Percentiles rank a stretch among this genome's conserved stretches.
Evolutionary conservation across 2,329 filamentous ascomycete genomes (phyloP).

Genomic region (Huntiella savannae): DNA sequence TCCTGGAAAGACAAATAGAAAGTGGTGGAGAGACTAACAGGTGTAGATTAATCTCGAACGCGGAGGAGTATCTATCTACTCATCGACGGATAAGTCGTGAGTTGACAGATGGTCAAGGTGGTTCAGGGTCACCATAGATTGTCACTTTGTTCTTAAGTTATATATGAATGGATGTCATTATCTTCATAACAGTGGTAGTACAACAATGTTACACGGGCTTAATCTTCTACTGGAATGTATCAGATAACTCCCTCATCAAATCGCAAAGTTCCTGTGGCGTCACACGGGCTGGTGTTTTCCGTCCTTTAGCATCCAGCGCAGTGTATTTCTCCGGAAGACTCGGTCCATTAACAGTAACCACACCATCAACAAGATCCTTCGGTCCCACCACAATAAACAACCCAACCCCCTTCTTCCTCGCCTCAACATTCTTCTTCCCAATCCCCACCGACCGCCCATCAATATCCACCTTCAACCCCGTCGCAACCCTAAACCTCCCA

Average conservation of each 20-base stretch:
- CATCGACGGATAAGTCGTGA: neutral
- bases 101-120: neutral
- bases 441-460: slow-evolving; percentile 45
- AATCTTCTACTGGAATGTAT: slow-evolving; percentile 25
- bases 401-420: slow-evolving; percentile 53
- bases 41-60: slow-evolving; percentile 1
- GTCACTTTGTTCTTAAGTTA: neutral
- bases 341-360: slow-evolving; percentile 30
- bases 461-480: slow-evolving; percentile 47
- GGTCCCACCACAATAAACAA: slow-evolving; percentile 55
- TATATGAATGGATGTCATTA: neutral
- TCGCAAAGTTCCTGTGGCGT: slow-evolving; percentile 25
- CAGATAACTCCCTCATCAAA: slow-evolving; percentile 26
- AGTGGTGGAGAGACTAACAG: slow-evolving; percentile 11
- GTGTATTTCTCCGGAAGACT: slow-evolving; percentile 15
- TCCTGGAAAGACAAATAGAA: neutral
- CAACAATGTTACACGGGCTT: slow-evolving; percentile 1
- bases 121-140: neutral
- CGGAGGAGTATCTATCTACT: slow-evolving; percentile 5
- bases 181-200: slow-evolving; percentile 1
- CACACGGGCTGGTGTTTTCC: slow-evolving; percentile 21
- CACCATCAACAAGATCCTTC: slow-evolving; percentile 37
- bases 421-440: slow-evolving; percentile 51
- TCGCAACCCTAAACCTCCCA: slow-evolving; percentile 30
- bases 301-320: slow-evolving; percentile 2